Percentiles rank a stretch among this genome's conserved stretches.
phyloP scores from a whole-genome alignment of 768 basidiomycete genomes.

The Dentipellis sp. region DNA sequence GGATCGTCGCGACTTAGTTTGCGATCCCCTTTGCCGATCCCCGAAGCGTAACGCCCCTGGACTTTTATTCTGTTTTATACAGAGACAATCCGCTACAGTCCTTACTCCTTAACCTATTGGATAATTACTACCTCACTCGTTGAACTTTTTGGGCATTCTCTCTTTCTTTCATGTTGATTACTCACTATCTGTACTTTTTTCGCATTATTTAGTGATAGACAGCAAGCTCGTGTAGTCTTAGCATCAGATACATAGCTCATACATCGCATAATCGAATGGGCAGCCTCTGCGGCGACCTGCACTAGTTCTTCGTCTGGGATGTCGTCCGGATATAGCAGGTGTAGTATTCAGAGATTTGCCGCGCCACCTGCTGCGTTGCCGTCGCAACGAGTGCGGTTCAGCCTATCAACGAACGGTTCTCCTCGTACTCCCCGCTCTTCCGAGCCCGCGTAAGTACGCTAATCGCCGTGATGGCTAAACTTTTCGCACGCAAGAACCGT shows the following conservation, averaged over 20 bases:
- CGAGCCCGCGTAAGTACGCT: too few relatives aligned
- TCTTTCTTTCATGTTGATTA: neutral
- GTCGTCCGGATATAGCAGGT: neutral
- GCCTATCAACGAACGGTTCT: too few relatives aligned
- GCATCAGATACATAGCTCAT: neutral
- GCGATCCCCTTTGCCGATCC: neutral
- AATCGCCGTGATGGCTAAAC: too few relatives aligned
- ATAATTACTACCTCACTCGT: neutral
- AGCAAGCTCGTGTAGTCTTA: neutral
- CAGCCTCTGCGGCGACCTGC: neutral
- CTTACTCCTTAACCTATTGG: too few relatives aligned
- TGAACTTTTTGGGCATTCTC: neutral
- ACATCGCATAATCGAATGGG: neutral
- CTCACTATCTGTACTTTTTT: neutral
- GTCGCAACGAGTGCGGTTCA: too few relatives aligned
- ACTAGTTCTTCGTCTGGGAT: too few relatives aligned
- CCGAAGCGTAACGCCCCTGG: too few relatives aligned
- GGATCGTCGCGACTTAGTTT: slow-evolving; percentile 1
- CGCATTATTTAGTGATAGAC: neutral
- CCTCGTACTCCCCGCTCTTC: too few relatives aligned
- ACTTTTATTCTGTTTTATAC: too few relatives aligned
- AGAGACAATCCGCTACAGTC: too few relatives aligned
- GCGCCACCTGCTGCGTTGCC: too few relatives aligned
- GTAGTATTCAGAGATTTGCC: neutral
- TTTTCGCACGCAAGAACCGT: too few relatives aligned